phyloP scores from a whole-genome alignment of 306 rosid species.

The Quercus variabilis region DNA sequence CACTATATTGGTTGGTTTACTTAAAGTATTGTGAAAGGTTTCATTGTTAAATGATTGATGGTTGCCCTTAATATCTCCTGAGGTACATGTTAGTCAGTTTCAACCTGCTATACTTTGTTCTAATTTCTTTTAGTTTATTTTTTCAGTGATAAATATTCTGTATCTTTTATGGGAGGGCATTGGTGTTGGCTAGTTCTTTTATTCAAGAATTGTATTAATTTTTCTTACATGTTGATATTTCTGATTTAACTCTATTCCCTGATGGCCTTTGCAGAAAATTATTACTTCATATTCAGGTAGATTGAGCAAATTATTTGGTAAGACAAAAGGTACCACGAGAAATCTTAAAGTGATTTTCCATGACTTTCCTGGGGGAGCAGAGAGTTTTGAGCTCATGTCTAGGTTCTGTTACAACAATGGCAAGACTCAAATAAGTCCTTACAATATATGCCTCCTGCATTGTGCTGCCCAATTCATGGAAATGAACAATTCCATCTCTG shows the following conservation, averaged over 20 bases:
- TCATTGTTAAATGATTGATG: background rate
- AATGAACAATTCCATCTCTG: slow-evolving; percentile 55
- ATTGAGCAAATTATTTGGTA: slow-evolving; percentile 67
- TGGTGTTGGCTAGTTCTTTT: background rate
- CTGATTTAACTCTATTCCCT: slow-evolving; percentile 8
- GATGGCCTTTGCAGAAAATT: slow-evolving; percentile 43
- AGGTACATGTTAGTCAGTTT: background rate
- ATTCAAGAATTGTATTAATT: background rate
- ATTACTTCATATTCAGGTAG: slow-evolving; percentile 62
- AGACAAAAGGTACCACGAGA: slow-evolving; percentile 40
- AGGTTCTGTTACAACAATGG: slow-evolving; percentile 78
- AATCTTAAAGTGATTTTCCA: slow-evolving; percentile 77
- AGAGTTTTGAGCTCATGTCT: slow-evolving; percentile 73
- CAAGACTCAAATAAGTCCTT: slow-evolving; percentile 44
- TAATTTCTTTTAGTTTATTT: background rate
- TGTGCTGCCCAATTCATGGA: slow-evolving; percentile 84
- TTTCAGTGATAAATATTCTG: background rate
- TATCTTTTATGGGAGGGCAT: background rate
- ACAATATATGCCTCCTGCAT: slow-evolving; percentile 50
- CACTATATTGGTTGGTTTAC: slow-evolving; percentile 37
- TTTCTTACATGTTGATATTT: background rate
- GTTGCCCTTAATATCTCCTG: background rate
- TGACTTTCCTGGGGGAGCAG: slow-evolving; percentile 93
- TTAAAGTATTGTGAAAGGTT: background rate
- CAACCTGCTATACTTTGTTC: background rate